Conservation (phyloP, 1,284 basidiomycete species). For the Ustilago nuda region DNA sequence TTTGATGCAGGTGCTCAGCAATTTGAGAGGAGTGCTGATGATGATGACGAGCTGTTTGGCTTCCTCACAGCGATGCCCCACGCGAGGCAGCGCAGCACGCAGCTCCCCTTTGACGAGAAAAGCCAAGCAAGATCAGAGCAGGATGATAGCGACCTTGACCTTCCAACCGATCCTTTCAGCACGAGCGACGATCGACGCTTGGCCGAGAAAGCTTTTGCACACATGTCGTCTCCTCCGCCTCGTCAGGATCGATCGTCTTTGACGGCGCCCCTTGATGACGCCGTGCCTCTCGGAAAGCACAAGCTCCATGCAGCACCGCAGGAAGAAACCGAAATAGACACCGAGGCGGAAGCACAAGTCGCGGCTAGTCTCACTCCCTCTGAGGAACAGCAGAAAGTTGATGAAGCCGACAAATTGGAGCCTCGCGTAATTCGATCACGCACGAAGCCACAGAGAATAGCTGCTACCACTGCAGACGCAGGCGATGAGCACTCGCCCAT, state of each 20-base stretch:
- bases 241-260: not conserved
- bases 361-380: not conserved
- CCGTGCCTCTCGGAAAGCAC: not conserved
- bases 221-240: conserved; percentile 30
- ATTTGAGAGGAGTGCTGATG: not conserved
- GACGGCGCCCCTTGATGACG: not conserved
- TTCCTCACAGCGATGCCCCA: conserved; percentile 32
- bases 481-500: not conserved
- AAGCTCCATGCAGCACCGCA: not conserved
- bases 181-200: conserved; percentile 36
- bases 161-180: conserved; percentile 15
- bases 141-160: conserved; percentile 5
- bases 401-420: conserved; percentile 1
- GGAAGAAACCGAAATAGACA: not conserved
- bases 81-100: conserved; percentile 10
- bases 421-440: conserved; percentile 11
- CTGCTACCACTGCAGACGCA: not conserved
- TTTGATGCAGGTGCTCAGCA: not conserved
- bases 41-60: conserved; percentile 35
- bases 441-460: conserved; percentile 11
- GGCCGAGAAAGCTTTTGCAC: conserved; percentile 30
- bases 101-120: not conserved
- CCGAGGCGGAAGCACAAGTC: not conserved
- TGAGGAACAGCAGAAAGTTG: not conserved
- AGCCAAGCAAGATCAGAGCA: not conserved